These are phyloP conservation scores for Murraya koenigii DNA, from an alignment of 345 rosid genomes.

Conservation along the genomic window DNA sequence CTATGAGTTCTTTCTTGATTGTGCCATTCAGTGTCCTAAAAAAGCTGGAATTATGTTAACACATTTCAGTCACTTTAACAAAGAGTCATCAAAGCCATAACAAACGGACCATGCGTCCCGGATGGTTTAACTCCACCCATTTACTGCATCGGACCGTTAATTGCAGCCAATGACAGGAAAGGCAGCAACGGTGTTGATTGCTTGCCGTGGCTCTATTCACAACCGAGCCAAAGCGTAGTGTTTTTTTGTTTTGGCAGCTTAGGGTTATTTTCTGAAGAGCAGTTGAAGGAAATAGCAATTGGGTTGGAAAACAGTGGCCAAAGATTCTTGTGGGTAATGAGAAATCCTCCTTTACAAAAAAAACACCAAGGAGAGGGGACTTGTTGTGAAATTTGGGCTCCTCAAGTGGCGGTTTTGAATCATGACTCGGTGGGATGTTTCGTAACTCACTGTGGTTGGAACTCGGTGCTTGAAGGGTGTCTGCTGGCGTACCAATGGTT, in stretches of 20 bases:
- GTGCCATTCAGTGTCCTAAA: not conserved
- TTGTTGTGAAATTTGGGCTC: constrained; percentile 60
- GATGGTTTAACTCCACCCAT: constrained; percentile 18
- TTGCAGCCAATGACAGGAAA: not conserved
- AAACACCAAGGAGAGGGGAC: constrained; percentile 38
- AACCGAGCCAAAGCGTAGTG: constrained; percentile 35
- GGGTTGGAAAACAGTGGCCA: constrained; percentile 44
- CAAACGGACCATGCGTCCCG: constrained; percentile 24
- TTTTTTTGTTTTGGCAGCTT: constrained; percentile 48
- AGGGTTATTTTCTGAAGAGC: constrained; percentile 34
- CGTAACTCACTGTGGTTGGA: constrained; percentile 79
- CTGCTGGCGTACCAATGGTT: constrained; percentile 51
- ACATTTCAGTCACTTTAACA: constrained; percentile 27
- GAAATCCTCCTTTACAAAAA: constrained; percentile 25
- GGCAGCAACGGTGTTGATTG: constrained; percentile 1
- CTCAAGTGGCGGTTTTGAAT: constrained; percentile 49
- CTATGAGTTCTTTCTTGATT: constrained; percentile 17
- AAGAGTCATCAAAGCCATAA: constrained; percentile 11
- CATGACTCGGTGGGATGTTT: constrained; percentile 56
- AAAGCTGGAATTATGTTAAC: constrained; percentile 24
- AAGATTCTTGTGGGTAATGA: constrained; percentile 52
- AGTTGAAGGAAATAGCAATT: constrained; percentile 41
- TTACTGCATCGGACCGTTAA: constrained; percentile 35
- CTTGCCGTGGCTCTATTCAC: constrained; percentile 38
- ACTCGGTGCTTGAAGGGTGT: constrained; percentile 52